A percentile compares a stretch with the other conserved stretches of the same genome.
phyloP scores from a whole-genome alignment of 352 stramenopile genomes.

The Pythium rishiriense region DNA sequence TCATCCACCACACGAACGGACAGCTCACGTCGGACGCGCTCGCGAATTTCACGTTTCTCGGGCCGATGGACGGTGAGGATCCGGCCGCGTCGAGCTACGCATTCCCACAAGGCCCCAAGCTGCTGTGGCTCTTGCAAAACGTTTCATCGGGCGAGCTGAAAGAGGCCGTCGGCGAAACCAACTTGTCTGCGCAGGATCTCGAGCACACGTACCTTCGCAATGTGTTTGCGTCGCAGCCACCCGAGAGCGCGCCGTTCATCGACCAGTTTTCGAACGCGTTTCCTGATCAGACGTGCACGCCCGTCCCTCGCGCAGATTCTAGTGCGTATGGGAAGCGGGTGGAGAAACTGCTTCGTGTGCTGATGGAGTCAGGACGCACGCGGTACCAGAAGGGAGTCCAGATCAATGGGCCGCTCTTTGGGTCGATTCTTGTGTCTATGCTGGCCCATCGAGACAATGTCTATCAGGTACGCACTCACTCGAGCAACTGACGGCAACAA shows the following conservation, averaged over 20 bases:
- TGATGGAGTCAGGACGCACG: slow-evolving; percentile 67
- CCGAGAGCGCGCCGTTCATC: slow-evolving; percentile 31
- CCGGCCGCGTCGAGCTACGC: slow-evolving; percentile 17
- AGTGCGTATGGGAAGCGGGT: slow-evolving; percentile 57
- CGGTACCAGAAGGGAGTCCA: slow-evolving; percentile 66
- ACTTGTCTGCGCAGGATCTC: slow-evolving; percentile 50
- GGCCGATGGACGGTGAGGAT: slow-evolving; percentile 12
- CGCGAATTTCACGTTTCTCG: slow-evolving; percentile 60
- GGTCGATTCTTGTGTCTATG: slow-evolving; percentile 77
- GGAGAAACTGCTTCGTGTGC: slow-evolving; percentile 55
- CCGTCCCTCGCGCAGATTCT: slow-evolving; percentile 41
- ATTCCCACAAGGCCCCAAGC: slow-evolving; percentile 73
- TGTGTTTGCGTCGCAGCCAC: slow-evolving; percentile 36
- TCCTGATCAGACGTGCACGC: slow-evolving; percentile 57
- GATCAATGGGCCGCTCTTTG: slow-evolving; percentile 70
- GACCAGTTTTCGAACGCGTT: slow-evolving; percentile 54
- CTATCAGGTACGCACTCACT: slow-evolving; percentile 42
- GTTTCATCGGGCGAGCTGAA: slow-evolving; percentile 62
- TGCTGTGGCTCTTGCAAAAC: slow-evolving; percentile 76
- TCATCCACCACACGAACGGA: slow-evolving; percentile 66
- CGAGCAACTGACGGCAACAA: not conserved
- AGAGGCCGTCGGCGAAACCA: slow-evolving; percentile 52
- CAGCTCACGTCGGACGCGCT: slow-evolving; percentile 53
- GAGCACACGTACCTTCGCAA: slow-evolving; percentile 66
- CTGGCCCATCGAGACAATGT: slow-evolving; percentile 64